A percentile compares a stretch with the other conserved stretches of the same genome.
phyloP scores from a whole-genome alignment of 192 early-diverging fungal species.

The Backusella psychrophila region DNA sequence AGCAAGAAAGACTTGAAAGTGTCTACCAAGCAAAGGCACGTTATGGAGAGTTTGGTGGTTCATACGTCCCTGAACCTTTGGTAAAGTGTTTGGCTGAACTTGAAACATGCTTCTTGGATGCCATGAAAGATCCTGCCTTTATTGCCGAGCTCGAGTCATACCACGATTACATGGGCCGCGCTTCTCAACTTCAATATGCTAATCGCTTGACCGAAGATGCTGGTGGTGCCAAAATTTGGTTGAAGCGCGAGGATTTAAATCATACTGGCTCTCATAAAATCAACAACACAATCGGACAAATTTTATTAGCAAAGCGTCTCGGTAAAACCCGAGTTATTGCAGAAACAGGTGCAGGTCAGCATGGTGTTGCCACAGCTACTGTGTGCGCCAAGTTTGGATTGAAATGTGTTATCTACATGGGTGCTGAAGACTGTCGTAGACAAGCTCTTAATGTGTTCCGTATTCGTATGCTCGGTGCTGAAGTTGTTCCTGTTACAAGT shows the following conservation, averaged over 20 bases:
- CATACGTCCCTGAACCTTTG: constrained; percentile 97
- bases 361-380: constrained; percentile 97
- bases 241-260: constrained; percentile 98
- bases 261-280: constrained; percentile 99
- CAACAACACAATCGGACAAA: constrained; percentile 97
- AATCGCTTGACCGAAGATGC: constrained; percentile 75
- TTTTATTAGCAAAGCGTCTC: constrained; percentile 89
- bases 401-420: constrained; percentile 98
- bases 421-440: constrained; percentile 89
- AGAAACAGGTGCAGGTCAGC: constrained; percentile 98
- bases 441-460: constrained; percentile 97
- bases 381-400: constrained; percentile 98
- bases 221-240: constrained; percentile 90
- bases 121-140: constrained; percentile 87
- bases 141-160: constrained; percentile 88
- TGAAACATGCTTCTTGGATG: constrained; percentile 77
- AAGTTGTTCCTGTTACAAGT: constrained; percentile 81
- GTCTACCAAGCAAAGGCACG: constrained; percentile 66
- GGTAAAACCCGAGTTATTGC: constrained; percentile 98
- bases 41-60: constrained; percentile 95
- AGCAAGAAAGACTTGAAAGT: background rate
- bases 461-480: constrained; percentile 90
- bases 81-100: constrained; percentile 92
- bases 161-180: constrained; percentile 91
- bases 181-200: constrained; percentile 86